Conservation (phyloP, 164 flowering plant genomes). For the Paratinospora sagittata region DNA sequence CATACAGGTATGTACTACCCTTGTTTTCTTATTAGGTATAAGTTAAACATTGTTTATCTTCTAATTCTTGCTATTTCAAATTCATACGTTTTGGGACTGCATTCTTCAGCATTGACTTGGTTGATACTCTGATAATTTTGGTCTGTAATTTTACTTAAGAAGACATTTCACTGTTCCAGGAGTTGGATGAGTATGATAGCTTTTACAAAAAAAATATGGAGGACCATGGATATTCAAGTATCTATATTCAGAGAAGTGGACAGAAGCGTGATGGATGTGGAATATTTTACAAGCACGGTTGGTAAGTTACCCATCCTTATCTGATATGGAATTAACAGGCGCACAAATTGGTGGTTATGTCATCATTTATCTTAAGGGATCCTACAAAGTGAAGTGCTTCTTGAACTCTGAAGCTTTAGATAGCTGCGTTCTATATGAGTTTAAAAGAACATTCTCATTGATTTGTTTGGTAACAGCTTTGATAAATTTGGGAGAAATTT, state of each 20-base stretch:
- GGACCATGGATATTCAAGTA: conserved; percentile 56
- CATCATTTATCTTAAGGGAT: background rate
- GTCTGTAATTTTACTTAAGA: background rate
- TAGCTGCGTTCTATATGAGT: background rate
- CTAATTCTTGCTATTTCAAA: background rate
- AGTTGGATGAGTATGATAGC: conserved; percentile 72
- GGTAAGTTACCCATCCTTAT: conserved; percentile 28
- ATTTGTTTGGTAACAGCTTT: background rate
- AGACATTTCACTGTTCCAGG: conserved; percentile 34
- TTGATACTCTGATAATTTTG: background rate
- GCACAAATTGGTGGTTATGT: background rate
- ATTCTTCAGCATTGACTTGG: background rate
- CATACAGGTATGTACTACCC: conserved; percentile 54
- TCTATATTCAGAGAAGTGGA: conserved; percentile 71
- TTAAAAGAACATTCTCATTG: background rate
- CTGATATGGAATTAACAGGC: background rate
- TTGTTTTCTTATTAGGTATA: background rate
- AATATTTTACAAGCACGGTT: conserved; percentile 50
- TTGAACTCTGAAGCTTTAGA: background rate
- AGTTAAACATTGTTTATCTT: background rate
- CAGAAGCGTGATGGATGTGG: conserved; percentile 94
- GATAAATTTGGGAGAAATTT: background rate
- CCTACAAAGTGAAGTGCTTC: background rate
- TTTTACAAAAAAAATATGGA: conserved; percentile 69
- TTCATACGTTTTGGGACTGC: background rate